Base-by-base conservation (phyloP, 306 rosid species). In the Canavalia gladiata region DNA sequence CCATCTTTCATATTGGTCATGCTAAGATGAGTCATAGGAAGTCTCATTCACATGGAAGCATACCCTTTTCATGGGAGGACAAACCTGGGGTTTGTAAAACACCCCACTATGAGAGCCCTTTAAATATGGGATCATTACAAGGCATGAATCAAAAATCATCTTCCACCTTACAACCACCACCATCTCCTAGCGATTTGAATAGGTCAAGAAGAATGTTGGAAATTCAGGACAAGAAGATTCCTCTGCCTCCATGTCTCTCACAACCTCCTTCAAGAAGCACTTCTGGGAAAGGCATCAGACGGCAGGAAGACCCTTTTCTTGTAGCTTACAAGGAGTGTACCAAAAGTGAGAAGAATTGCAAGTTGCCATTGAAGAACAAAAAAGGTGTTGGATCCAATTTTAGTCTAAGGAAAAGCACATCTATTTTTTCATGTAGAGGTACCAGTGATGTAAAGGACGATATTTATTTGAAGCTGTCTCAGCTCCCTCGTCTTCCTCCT, bases 61-160 rank as follows among this genome's bases (percentile, higher is more conserved):
- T 94, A 87, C 98, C 97, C 78, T 94, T 94, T 62, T 86, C 97
- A 1, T 94, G 97, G 98, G 98, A 94, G 77, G 94, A 88, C 84
- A 87, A 84, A 54, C 98, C 97, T 0, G 97, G 98, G 10, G 77
- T 94, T 72, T 91, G 91, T 68, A 91, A 94, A 88, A 84, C 81
- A 49, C 63, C 71, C 2, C 72, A 79, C 66, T 66, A 70, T 43
- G 87, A 75, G 8, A 68, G n/a, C 80, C 82, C 84, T 75, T 2
- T 52, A 34, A 77, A 75, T 31, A 39, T 41, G n/a, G 79, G 67
- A 78, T 39, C 54, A 10, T 35, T 29, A 55, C 54, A 66, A 49
- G 31, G 68, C 81, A 57, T n/a, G 41, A 68, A 73, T 54, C 33
- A 37, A 74, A 69, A 75, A 41, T 18, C 75, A 33, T 28, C 60